Conservation (phyloP, 352 stramenopile species). For the Phytopythium aichiense region DNA sequence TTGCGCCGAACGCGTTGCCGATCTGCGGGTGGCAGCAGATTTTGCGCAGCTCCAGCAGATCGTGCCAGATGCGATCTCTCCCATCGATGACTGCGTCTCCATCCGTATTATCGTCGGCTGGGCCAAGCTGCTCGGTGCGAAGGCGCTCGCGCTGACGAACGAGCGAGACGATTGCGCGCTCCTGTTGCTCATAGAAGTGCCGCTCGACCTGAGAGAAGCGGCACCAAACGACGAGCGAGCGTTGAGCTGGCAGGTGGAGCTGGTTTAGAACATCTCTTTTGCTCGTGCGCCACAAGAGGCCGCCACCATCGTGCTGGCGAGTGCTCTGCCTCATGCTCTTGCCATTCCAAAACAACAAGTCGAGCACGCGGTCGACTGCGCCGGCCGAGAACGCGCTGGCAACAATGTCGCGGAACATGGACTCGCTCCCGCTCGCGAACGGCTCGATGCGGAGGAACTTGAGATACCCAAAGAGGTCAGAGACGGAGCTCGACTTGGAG, state of each 20-base stretch:
- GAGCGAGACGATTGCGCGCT: slow-evolving; percentile 39
- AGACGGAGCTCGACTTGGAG: slow-evolving; percentile 28
- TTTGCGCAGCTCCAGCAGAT: slow-evolving; percentile 82
- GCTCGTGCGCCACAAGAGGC: slow-evolving; percentile 70
- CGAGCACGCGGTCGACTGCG: slow-evolving; percentile 35
- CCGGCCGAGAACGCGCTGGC: slow-evolving; percentile 32
- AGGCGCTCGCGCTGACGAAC: slow-evolving; percentile 29
- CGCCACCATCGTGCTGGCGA: slow-evolving; percentile 14
- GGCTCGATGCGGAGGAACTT: slow-evolving; percentile 58
- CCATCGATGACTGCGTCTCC: slow-evolving; percentile 26
- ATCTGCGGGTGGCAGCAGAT: slow-evolving; percentile 93
- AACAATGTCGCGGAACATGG: slow-evolving; percentile 32
- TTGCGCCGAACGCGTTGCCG: slow-evolving; percentile 27
- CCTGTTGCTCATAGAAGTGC: slow-evolving; percentile 73
- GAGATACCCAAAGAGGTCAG: slow-evolving; percentile 87
- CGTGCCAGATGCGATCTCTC: slow-evolving; percentile 48
- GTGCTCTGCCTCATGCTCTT: background rate
- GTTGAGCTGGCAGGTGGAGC: slow-evolving; percentile 54
- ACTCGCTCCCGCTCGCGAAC: slow-evolving; percentile 11
- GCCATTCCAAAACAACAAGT: slow-evolving; percentile 45
- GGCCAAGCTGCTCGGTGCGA: background rate
- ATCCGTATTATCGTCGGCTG: slow-evolving; percentile 1
- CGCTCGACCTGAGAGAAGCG: slow-evolving; percentile 70
- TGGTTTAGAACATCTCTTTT: slow-evolving; percentile 74
- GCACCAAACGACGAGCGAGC: slow-evolving; percentile 55